Conservation (phyloP, 1,284 basidiomycete genomes). For the Puccinia novopanici region DNA sequence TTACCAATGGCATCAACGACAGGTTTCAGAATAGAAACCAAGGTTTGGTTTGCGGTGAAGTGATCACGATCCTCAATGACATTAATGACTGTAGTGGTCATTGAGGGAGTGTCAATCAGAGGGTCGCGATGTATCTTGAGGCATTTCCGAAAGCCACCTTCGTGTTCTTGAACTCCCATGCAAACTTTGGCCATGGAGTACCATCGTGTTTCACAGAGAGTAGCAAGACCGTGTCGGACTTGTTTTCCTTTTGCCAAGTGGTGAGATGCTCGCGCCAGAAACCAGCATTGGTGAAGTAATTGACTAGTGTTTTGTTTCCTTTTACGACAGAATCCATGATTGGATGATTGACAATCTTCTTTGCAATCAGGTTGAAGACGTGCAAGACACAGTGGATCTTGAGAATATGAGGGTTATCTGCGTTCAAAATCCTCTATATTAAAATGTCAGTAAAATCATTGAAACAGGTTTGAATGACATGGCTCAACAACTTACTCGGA, state of each 20-base stretch:
- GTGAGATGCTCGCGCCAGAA: constrained; percentile 9
- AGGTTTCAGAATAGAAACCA: neutral
- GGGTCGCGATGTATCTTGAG: neutral
- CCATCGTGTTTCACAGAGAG: neutral
- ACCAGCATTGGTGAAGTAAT: constrained; percentile 10
- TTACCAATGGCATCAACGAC: neutral
- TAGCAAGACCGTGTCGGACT: neutral
- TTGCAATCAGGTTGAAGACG: constrained; percentile 7
- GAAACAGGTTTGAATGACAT: neutral
- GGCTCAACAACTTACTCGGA: constrained; percentile 15
- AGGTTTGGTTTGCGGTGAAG: neutral
- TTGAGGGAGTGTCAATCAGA: constrained; percentile 8
- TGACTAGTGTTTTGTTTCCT: constrained; percentile 12
- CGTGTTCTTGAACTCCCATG: neutral
- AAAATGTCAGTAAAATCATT: neutral
- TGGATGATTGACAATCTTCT: constrained; percentile 14
- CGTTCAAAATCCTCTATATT: neutral
- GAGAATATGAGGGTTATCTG: neutral
- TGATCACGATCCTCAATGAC: too few species aligned
- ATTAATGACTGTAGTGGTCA: too few species aligned
- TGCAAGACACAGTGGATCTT: constrained; percentile 2
- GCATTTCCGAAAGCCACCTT: constrained; percentile 14
- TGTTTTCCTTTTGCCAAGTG: neutral
- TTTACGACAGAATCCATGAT: neutral
- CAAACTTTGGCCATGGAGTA: neutral